Base-by-base conservation (phyloP, 164 flowering plant genomes). In the Litsea cubeba region DNA sequence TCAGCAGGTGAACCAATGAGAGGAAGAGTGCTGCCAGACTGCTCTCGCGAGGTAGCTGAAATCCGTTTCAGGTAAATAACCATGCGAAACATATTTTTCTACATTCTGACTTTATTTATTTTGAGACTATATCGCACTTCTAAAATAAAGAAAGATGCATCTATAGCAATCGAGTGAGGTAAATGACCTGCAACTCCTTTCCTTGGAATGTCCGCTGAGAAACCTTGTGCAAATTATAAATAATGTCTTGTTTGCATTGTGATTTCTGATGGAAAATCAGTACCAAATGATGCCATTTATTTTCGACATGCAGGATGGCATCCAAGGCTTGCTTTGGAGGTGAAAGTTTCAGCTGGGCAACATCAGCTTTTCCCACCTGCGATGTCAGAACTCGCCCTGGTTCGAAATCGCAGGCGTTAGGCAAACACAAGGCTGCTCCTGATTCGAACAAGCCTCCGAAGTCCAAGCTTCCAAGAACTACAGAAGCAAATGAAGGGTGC, bases 351-450 rank as follows among this genome's bases (percentile, higher is more conserved):
- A 80, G 77, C 75, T 86, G 88, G 89, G 90, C 88, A 57, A 75
- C 87, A 62, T 84, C 87, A 50, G 86, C 85, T 57, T 88, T 88
- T 74, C 86, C 89, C 66, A 75, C 77, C 25, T 75, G 77, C 58
- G 93, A 88, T 57, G 72, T 77, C n/a, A 85, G 80, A 79, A 76
- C 84, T 58, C 86, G 89, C 25, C 66, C 84, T 23, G 74, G 80
- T 15, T 68, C 81, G 1, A 91, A 89, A 75, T 70, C 81, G 57
- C 89, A 80, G 66, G 65, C 79, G 17, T 51, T 79, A 75, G 97
- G 97, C 54, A 93, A 93, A 78, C 94, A 90, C 79, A 95, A 89
- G 82, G 85, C 84, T 20, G 46, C 80, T 18, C 75, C 87, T 17
- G 98, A 94, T 14, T 76, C 85, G 2, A 23, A 22, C 23, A 92